Base-by-base conservation (phyloP, 2,329 filamentous ascomycete genomes). In the Hymenoscyphus fructigenus region DNA sequence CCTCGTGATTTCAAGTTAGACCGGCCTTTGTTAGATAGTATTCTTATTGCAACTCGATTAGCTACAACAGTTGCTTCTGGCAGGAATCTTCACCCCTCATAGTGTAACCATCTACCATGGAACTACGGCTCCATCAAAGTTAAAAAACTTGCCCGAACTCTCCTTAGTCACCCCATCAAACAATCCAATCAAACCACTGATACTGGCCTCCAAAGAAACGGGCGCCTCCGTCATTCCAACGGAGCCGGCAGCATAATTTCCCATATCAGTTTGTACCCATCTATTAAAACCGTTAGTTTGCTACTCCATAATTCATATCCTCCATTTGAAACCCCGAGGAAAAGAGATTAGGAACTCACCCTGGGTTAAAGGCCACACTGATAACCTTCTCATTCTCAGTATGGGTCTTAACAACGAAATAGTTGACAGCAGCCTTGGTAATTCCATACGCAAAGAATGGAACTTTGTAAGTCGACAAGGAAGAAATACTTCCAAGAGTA, bases 381-480 rank as follows among this genome's bases (percentile, higher is more conserved):
- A 59, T 59, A 15, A 70, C 20, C 57, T 56, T 61, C 12, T 67
- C 65, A 47, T 77, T 69, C 66, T 79, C 78, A 53, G 74, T 71
- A 63, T 77, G 71, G 7, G 77, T 69, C 62, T 75, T 76, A 6
- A 71, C 65, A 2, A 74, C 72, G 29, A 78, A 62, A 44, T 67
- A 78, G 47, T 79, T 77, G 34, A 75, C 63, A 6, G 65, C 67
- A 1, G 67, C 59, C 71, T 84, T 84, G 57, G 75, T 76, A 1
- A 78, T 68, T 0, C 77, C 81, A 58, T 84, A 83, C 0, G 75
- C 74, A 2, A 76, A 69, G 55, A 67, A 69, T 0, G 68, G 70
- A 0, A 65, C 60, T 0, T 50, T 59, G 12, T 53, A 17, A 1
- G 64, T 55, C 20, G 65, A 47, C 44, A 70, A 60, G 2, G 26